These are phyloP conservation scores for Ministeria vibrans DNA, from an alignment of 78 protist genomes.

Conservation along the genomic window DNA sequence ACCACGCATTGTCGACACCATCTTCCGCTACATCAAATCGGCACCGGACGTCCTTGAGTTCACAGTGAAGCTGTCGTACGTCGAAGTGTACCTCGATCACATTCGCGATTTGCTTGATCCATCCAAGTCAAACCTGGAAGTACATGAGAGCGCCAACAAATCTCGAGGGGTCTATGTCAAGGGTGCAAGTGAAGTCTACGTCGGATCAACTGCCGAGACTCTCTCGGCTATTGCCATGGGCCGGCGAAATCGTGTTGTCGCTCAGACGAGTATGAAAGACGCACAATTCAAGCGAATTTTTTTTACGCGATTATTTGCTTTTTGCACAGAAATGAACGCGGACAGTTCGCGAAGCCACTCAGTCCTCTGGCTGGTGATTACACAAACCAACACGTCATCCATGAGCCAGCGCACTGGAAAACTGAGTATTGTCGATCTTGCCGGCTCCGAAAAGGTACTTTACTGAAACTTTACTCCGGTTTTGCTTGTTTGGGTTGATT, in stretches of 20 bases:
- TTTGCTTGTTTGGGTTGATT: background rate
- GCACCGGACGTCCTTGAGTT: conserved; percentile 1
- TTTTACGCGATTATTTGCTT: background rate
- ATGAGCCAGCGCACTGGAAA: background rate
- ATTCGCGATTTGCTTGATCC: conserved; percentile 29
- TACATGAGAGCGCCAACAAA: conserved; percentile 1
- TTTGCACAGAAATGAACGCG: conserved; percentile 33
- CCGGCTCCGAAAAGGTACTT: conserved; percentile 42
- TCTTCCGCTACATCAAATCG: background rate
- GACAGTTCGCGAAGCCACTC: conserved; percentile 48
- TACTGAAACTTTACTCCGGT: background rate
- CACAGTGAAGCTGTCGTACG: conserved; percentile 16
- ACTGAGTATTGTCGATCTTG: conserved; percentile 46
- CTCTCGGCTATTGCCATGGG: background rate
- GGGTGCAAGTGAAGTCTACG: background rate
- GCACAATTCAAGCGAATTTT: background rate
- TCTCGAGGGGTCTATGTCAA: conserved; percentile 17
- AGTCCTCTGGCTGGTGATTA: background rate
- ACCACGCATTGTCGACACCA: conserved; percentile 9
- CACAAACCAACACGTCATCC: background rate
- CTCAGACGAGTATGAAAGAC: background rate
- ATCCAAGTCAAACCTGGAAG: conserved; percentile 13
- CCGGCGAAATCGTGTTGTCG: background rate
- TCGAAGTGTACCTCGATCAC: conserved; percentile 52
- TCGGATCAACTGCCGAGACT: background rate